Evolutionary conservation across 768 basidiomycete species (phyloP), one percentile per base, ranked within the genome.

Genomic region (Tricholoma matsutake): DNA sequence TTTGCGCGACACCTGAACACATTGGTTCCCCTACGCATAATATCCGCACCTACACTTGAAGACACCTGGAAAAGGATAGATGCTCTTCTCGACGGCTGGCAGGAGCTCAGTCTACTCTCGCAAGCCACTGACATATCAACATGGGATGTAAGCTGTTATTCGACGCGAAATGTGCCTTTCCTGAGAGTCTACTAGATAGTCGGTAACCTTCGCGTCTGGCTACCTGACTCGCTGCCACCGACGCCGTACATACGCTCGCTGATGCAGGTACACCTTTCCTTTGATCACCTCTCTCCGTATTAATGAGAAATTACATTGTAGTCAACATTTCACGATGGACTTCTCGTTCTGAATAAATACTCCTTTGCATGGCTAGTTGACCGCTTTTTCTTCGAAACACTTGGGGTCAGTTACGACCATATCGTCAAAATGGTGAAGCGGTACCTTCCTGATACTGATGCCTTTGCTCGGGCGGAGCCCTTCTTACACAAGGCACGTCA

Each of bases 1-100:
- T 82, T 91, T 52, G 81, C 84, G 2, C 85, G 90, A n/a, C 78
- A 80, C 28, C 76, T 93, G 2, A 84, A 84, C 51, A 86, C 84
- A 31, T 84, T 83, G 59, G 83, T 89, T 64, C 91, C 91, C 0
- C 81, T 89, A 18, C 83, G 87, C n/a, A 73, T 84, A 4, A 73
- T 91, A 8, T 73, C 77, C 25, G 67, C 86, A 0, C 83, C 84
- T 0, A 65, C 80, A 4, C 73, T 80, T 52, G 74, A 80, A 31
- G 69, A 77, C 2, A 82, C 80, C 0, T 92, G 87, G 83, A 65
- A 78, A 28, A 74, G 77, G 1, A 64, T 91, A 1, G 70, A 77
- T 6, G 70, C 66, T 1, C 68, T 89, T 28, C 66, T 92, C 14
- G 80, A 85, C 41, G 85, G 82, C 2, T 81, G 86, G 73, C 76